phyloP scores from a whole-genome alignment of 371 early-diverging fungal species.

The Quaeritorhiza haematococci region DNA sequence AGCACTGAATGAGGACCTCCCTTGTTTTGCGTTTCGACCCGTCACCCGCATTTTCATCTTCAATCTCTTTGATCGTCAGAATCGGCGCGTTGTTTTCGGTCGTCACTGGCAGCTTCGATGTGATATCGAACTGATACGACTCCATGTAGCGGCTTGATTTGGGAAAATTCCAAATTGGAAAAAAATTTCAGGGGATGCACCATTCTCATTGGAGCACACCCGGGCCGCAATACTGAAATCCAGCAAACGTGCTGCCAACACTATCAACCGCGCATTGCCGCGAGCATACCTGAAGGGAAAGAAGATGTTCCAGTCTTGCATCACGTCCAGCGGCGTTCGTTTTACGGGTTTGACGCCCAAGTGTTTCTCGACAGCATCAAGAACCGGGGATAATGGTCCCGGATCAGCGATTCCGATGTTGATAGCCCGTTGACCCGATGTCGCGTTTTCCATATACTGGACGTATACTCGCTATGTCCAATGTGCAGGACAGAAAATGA shows the following conservation, averaged over 20 bases:
- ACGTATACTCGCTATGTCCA: constrained; percentile 45
- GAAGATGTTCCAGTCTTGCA: constrained; percentile 58
- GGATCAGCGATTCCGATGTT: constrained; percentile 62
- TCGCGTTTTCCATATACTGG: constrained; percentile 59
- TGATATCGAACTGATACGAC: background rate
- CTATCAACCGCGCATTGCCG: too few species aligned
- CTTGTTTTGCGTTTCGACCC: constrained; percentile 27
- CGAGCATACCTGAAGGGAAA: constrained; percentile 72
- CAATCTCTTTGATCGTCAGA: background rate
- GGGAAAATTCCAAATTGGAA: too few species aligned
- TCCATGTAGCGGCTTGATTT: too few species aligned
- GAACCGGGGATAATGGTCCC: constrained; percentile 37
- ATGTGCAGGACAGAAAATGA: background rate
- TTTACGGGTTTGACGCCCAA: constrained; percentile 32
- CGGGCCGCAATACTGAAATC: too few species aligned
- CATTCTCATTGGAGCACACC: too few species aligned
- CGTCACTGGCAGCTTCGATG: background rate
- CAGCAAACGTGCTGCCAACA: too few species aligned
- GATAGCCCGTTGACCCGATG: constrained; percentile 54
- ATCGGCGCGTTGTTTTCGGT: background rate
- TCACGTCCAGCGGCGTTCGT: constrained; percentile 35
- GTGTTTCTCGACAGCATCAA: constrained; percentile 39
- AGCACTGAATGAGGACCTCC: too few species aligned
- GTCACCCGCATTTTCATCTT: too few species aligned
- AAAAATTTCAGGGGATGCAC: too few species aligned